phyloP scores from a whole-genome alignment of 345 rosid genomes.

The Gossypium thurberi region DNA sequence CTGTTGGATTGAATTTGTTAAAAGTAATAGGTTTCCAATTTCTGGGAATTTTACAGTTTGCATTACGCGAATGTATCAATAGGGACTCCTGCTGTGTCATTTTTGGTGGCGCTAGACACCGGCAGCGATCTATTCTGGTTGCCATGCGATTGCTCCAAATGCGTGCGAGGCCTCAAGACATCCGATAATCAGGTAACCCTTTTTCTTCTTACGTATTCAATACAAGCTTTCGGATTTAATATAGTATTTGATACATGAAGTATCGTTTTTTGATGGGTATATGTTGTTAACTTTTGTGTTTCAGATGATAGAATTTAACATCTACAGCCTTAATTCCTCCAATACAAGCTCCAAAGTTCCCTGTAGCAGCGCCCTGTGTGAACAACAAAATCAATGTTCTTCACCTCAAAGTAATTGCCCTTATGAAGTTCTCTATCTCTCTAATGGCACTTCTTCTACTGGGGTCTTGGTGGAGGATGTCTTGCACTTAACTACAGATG shows the following conservation, averaged over 20 bases:
- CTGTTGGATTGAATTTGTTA: not conserved
- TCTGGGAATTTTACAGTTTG: constrained; percentile 43
- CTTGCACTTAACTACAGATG: constrained; percentile 42
- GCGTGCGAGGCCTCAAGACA: constrained; percentile 35
- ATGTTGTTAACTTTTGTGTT: not conserved
- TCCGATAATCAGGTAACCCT: constrained; percentile 36
- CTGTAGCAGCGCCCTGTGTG: constrained; percentile 45
- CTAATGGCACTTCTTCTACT: constrained; percentile 45
- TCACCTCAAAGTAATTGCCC: constrained; percentile 41
- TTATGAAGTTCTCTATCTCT: constrained; percentile 47
- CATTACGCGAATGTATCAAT: constrained; percentile 77
- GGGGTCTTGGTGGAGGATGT: constrained; percentile 58
- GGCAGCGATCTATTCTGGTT: constrained; percentile 96
- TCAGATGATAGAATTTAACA: constrained; percentile 38
- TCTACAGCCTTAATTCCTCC: constrained; percentile 53
- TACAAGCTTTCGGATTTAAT: not conserved
- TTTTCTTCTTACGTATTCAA: not conserved
- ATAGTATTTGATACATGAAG: not conserved
- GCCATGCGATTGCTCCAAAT: constrained; percentile 74
- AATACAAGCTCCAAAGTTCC: constrained; percentile 45
- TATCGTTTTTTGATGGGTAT: not conserved
- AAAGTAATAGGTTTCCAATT: not conserved
- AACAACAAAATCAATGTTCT: constrained; percentile 24
- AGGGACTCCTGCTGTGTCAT: constrained; percentile 67
- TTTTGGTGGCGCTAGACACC: constrained; percentile 83